phyloP scores from a whole-genome alignment of 2,329 filamentous ascomycete species.

The Neofusicoccum parvum region DNA sequence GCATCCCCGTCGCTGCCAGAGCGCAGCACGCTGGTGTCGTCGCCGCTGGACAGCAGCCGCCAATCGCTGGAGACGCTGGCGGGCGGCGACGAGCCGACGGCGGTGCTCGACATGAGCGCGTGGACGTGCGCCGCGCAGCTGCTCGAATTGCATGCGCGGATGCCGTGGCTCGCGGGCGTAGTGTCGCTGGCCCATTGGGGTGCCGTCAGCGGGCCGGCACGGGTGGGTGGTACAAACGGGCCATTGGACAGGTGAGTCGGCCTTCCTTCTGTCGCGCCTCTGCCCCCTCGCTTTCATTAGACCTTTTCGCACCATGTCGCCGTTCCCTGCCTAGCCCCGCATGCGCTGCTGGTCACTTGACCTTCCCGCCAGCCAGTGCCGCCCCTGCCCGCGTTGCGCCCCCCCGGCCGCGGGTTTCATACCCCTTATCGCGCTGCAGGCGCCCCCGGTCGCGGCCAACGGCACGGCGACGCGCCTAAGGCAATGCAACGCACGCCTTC shows the following conservation, averaged over 20 bases:
- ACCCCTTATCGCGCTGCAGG: slow-evolving; percentile 21
- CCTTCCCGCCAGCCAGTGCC: slow-evolving; percentile 42
- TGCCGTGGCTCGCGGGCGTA: slow-evolving; percentile 85
- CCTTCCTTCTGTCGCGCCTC: slow-evolving; percentile 27
- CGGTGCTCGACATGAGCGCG: slow-evolving; percentile 74
- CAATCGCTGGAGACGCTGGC: slow-evolving; percentile 32
- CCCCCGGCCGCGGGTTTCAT: slow-evolving; percentile 17
- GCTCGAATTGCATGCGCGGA: slow-evolving; percentile 73
- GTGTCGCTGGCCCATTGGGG: slow-evolving; percentile 76
- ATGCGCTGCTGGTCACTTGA: slow-evolving; percentile 65
- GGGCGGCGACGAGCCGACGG: slow-evolving; percentile 37
- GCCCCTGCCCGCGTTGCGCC: not conserved
- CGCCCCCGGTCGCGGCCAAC: slow-evolving; percentile 8
- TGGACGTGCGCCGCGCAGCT: slow-evolving; percentile 75
- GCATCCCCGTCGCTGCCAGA: slow-evolving; percentile 69
- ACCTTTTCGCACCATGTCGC: slow-evolving; percentile 36
- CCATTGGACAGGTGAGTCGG: slow-evolving; percentile 85
- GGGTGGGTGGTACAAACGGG: slow-evolving; percentile 72
- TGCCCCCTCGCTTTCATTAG: slow-evolving; percentile 23
- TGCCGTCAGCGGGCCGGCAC: slow-evolving; percentile 72
- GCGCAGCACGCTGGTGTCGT: slow-evolving; percentile 43
- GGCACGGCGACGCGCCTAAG: slow-evolving; percentile 5
- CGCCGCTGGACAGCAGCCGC: slow-evolving; percentile 32
- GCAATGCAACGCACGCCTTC: slow-evolving; percentile 12
- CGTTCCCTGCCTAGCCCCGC: slow-evolving; percentile 45